Conservation (phyloP, 78 protist species). For the Anaeramoeba ignava region DNA sequence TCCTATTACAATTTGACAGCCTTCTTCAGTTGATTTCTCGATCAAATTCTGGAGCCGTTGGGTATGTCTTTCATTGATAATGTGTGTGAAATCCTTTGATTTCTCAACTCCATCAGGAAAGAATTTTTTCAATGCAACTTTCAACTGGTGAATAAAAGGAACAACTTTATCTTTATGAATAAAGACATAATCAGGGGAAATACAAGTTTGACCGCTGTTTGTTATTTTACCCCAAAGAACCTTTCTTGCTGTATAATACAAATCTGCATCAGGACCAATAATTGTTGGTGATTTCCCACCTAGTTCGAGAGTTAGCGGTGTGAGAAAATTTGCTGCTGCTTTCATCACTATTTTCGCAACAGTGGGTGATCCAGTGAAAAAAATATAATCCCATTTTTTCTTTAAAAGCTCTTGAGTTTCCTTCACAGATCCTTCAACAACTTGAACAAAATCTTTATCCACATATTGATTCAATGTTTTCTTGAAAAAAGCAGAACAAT, state of each 20-base stretch:
- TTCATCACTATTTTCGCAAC: constrained; percentile 17
- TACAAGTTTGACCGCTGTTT: constrained; percentile 80
- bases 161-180: background rate
- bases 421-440: constrained; percentile 29
- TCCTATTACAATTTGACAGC: constrained; percentile 6
- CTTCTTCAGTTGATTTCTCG: background rate
- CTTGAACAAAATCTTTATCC: background rate
- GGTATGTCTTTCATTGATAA: constrained; percentile 5
- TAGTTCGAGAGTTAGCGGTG: constrained; percentile 77
- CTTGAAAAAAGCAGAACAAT: constrained; percentile 18
- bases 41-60: background rate
- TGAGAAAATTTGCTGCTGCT: constrained; percentile 57
- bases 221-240: constrained; percentile 14
- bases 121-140: background rate
- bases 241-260: constrained; percentile 13
- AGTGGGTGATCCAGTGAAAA: constrained; percentile 63
- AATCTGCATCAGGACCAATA: constrained; percentile 39
- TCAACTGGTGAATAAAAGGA: constrained; percentile 14
- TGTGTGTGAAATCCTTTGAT: constrained; percentile 16
- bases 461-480: constrained; percentile 31
- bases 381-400: constrained; percentile 47
- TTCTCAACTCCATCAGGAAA: constrained; percentile 14
- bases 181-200: constrained; percentile 61
- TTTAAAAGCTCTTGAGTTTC: constrained; percentile 39
- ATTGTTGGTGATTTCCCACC: constrained; percentile 84